Evolutionary conservation across 257 asterid genomes (phyloP).

Genomic region (Solanum etuberosum): DNA sequence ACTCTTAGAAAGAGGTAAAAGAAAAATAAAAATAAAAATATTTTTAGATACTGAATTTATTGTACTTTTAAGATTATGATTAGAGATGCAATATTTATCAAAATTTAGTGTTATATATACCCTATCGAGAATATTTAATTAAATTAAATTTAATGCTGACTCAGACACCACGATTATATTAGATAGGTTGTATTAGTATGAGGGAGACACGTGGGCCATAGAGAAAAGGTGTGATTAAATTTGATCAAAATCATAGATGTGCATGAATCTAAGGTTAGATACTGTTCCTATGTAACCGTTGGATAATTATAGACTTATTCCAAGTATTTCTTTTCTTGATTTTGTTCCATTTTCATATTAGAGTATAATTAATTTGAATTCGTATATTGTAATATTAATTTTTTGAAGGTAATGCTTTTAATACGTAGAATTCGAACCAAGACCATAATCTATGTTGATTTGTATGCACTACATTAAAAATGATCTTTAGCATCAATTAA

Average conservation of each 20-base stretch:
- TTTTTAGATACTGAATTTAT: too few species aligned
- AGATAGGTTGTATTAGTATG: neutral
- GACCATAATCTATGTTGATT: neutral
- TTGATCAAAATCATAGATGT: neutral
- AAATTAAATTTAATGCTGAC: rapidly evolving
- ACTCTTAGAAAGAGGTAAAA: too few species aligned
- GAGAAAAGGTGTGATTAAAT: constrained; percentile 2
- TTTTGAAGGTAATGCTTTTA: rapidly evolving
- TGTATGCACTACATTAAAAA: too few species aligned
- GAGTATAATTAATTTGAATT: neutral
- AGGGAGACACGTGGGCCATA: constrained; percentile 20
- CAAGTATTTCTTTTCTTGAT: neutral
- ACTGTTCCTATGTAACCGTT: neutral
- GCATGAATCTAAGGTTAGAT: constrained; percentile 19
- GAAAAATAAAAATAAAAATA: too few species aligned
- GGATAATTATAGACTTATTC: neutral
- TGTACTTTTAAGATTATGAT: too few species aligned
- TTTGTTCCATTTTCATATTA: too few species aligned
- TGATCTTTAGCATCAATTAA: too few species aligned
- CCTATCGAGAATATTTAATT: neutral
- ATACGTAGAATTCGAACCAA: neutral
- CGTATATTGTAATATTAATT: neutral
- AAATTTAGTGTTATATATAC: too few species aligned
- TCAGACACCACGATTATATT: neutral
- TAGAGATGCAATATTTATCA: too few species aligned